phyloP scores from a whole-genome alignment of 768 basidiomycete genomes.

The Kwoniella dendrophila region DNA sequence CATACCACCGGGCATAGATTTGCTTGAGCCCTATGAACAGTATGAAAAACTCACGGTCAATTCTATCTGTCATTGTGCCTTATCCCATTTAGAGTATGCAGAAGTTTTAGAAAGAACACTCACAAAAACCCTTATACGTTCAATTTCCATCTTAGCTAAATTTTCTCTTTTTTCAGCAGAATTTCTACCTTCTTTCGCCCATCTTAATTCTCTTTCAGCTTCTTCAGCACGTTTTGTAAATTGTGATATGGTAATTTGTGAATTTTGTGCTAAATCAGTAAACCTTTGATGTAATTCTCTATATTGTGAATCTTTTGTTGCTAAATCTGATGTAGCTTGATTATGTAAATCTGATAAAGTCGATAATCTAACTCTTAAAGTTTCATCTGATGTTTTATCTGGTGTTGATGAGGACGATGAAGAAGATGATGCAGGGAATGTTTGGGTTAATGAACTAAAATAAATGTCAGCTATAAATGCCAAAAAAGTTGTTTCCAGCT shows the following conservation, averaged over 20 bases:
- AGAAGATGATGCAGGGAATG: slow-evolving; percentile 32
- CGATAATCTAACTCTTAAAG: slow-evolving; percentile 44
- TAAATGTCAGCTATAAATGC: neutral
- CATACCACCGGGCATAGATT: slow-evolving; percentile 22
- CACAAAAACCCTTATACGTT: slow-evolving; percentile 9
- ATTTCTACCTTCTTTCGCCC: slow-evolving; percentile 49
- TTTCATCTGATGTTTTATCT: slow-evolving; percentile 30
- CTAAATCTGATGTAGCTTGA: slow-evolving; percentile 35
- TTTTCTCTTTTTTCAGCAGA: slow-evolving; percentile 44
- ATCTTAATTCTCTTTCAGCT: slow-evolving; percentile 48
- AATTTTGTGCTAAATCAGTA: slow-evolving; percentile 28
- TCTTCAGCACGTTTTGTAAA: slow-evolving; percentile 31
- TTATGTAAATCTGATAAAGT: slow-evolving; percentile 43
- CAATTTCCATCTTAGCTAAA: slow-evolving; percentile 39
- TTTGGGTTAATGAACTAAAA: slow-evolving; percentile 49
- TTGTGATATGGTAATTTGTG: slow-evolving; percentile 27
- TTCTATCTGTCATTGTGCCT: too few relatives aligned
- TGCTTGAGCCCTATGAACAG: neutral
- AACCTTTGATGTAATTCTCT: slow-evolving; percentile 34
- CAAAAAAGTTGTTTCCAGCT: neutral
- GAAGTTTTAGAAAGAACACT: neutral
- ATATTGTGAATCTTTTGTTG: slow-evolving; percentile 35
- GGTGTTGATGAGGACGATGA: slow-evolving; percentile 19
- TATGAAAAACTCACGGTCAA: neutral
- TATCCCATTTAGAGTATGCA: too few relatives aligned